Percentiles rank a stretch among this genome's conserved stretches.
Evolutionary conservation across 495 filamentous ascomycete species (phyloP).

Genomic region (Penicillium macrosclerotiorum): DNA sequence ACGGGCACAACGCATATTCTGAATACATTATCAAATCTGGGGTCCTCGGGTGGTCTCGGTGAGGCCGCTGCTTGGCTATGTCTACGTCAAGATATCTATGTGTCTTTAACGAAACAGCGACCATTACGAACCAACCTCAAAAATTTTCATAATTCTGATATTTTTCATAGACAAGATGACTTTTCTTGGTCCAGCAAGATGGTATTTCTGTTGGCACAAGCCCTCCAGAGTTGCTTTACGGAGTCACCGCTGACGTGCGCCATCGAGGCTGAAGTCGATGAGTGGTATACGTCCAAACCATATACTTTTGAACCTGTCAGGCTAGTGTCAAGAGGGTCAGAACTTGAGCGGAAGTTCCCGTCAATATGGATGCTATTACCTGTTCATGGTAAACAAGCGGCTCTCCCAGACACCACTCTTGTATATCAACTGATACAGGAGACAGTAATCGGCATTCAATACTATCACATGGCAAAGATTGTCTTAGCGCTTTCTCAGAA

Average conservation of each 20-base stretch:
- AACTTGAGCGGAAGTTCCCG: constrained; percentile 14
- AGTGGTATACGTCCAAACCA: constrained; percentile 26
- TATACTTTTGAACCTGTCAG: constrained; percentile 24
- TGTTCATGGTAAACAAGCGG: constrained; percentile 23
- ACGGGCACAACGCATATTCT: constrained; percentile 30
- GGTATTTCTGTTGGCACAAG: constrained; percentile 28
- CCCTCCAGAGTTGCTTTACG: constrained; percentile 21
- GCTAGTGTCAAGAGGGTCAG: constrained; percentile 9
- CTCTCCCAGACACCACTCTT: neutral
- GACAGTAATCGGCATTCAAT: constrained; percentile 30
- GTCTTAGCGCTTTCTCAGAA: constrained; percentile 21
- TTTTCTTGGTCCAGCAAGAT: constrained; percentile 31
- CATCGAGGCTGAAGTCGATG: constrained; percentile 17
- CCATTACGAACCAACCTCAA: constrained; percentile 24
- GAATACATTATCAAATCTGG: constrained; percentile 28
- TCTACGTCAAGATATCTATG: constrained; percentile 29
- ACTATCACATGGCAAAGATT: constrained; percentile 34
- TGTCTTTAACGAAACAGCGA: constrained; percentile 25
- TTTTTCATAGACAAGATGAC: constrained; percentile 28
- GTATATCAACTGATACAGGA: neutral
- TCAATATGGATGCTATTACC: constrained; percentile 30
- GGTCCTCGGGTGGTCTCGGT: constrained; percentile 26
- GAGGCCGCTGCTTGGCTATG: constrained; percentile 35
- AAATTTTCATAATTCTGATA: constrained; percentile 22
- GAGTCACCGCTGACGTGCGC: neutral